Percentiles rank a stretch among this genome's conserved stretches.
phyloP scores from a whole-genome alignment of 805 yeast genomes.

The Candida montana region DNA sequence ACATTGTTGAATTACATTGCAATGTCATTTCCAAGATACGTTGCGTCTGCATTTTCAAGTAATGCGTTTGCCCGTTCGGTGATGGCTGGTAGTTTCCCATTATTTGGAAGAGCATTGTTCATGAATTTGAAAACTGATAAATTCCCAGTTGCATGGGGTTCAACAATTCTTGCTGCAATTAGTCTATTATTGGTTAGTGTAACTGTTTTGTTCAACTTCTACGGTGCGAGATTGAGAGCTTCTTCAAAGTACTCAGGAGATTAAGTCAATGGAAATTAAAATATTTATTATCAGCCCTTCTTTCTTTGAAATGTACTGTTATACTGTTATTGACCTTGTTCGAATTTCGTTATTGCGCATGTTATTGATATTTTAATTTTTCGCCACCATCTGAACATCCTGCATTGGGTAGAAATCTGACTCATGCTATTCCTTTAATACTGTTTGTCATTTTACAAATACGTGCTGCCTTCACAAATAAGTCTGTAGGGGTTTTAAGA shows the following conservation, averaged over 20 bases:
- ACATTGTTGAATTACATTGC: constrained; percentile 55
- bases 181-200: constrained; percentile 44
- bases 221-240: constrained; percentile 37
- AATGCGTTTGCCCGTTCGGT: constrained; percentile 61
- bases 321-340: too few species aligned
- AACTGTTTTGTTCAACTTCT: constrained; percentile 47
- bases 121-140: constrained; percentile 42
- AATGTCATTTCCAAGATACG: constrained; percentile 50
- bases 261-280: too few species aligned
- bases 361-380: constrained; percentile 57
- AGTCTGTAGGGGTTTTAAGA: constrained; percentile 46
- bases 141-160: constrained; percentile 53
- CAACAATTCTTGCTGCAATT: constrained; percentile 46
- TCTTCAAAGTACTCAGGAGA: constrained; percentile 35
- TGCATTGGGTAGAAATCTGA: constrained; percentile 45
- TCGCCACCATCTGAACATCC: constrained; percentile 57
- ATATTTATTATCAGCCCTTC: too few species aligned
- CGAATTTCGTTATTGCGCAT: constrained; percentile 58
- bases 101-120: constrained; percentile 66
- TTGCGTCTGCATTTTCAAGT: constrained; percentile 65
- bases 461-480: constrained; percentile 46
- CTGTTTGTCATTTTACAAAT: constrained; percentile 48
- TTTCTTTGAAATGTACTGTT: too few species aligned
- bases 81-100: constrained; percentile 62
- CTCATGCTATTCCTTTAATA: constrained; percentile 42